Evolutionary conservation across 805 yeast species (phyloP).

Genomic region (Brettanomyces nanus): DNA sequence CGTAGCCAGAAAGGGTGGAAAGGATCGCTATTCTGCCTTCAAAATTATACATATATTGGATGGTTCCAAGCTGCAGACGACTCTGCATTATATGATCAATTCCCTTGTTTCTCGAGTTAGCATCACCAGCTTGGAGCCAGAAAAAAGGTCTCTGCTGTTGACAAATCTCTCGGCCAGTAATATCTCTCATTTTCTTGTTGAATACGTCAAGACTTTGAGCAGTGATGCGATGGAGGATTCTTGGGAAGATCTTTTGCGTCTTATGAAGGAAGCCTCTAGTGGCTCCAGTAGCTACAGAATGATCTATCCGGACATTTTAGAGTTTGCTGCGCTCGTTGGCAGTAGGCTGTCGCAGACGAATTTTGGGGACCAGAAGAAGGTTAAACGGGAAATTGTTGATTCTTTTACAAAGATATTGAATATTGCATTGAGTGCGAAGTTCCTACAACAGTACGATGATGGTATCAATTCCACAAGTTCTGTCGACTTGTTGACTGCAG

Average conservation of each 20-base stretch:
- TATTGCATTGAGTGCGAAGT: conserved; percentile 17
- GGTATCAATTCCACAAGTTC: conserved; percentile 13
- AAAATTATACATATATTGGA: conserved; percentile 73
- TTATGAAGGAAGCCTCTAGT: conserved; percentile 49
- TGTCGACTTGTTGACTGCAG: conserved; percentile 3
- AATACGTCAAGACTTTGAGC: conserved; percentile 60
- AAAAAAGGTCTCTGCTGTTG: conserved; percentile 38
- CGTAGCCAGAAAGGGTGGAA: conserved; percentile 14
- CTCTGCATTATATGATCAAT: conserved; percentile 60
- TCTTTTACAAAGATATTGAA: conserved; percentile 19
- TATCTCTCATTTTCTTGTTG: conserved; percentile 45
- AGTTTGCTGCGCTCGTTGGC: conserved; percentile 43
- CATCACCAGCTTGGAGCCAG: conserved; percentile 18
- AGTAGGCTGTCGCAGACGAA: conserved; percentile 49
- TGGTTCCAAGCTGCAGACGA: conserved; percentile 70
- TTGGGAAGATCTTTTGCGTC: conserved; percentile 50
- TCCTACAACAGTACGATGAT: conserved; percentile 14
- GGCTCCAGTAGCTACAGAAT: conserved; percentile 39
- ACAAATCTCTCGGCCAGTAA: conserved; percentile 37
- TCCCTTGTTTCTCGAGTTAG: conserved; percentile 43
- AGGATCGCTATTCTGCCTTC: conserved; percentile 30
- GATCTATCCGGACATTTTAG: conserved; percentile 45
- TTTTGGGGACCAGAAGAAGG: conserved; percentile 52
- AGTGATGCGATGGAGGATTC: conserved; percentile 74
- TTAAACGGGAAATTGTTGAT: conserved; percentile 41